Evolutionary conservation across 306 rosid genomes (phyloP).

Genomic region (Citrullus mucosospermus): DNA sequence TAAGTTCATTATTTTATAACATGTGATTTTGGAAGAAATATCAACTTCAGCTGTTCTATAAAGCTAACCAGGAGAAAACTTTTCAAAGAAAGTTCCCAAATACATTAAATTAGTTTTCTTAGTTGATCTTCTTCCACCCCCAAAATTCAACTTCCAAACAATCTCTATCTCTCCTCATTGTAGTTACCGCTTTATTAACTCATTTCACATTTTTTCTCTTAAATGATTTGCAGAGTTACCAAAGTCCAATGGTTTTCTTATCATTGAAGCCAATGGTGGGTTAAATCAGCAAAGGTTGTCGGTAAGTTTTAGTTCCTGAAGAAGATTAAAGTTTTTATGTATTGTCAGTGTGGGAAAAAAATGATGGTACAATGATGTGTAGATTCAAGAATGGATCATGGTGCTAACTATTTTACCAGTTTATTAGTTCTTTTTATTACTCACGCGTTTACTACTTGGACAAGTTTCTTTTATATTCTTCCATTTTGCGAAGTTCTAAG

Average conservation of each 20-base stretch:
- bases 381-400: neutral
- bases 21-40: neutral
- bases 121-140: neutral
- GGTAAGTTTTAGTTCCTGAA: slow-evolving; percentile 37
- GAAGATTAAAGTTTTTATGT: neutral
- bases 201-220: neutral
- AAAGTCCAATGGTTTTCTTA: slow-evolving; percentile 74
- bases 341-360: neutral
- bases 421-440: neutral
- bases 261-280: slow-evolving; percentile 97
- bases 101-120: neutral
- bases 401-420: neutral
- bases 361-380: neutral
- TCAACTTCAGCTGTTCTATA: neutral
- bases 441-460: neutral
- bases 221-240: slow-evolving; percentile 42
- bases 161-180: neutral
- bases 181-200: neutral
- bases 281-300: slow-evolving; percentile 90
- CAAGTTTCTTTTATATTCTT: neutral
- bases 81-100: neutral
- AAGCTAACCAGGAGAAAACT: neutral
- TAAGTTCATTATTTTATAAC: neutral
- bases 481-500: neutral
- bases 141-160: neutral